Conservation (phyloP, 129 eudicot genomes). For the Dittrichia graveolens region DNA sequence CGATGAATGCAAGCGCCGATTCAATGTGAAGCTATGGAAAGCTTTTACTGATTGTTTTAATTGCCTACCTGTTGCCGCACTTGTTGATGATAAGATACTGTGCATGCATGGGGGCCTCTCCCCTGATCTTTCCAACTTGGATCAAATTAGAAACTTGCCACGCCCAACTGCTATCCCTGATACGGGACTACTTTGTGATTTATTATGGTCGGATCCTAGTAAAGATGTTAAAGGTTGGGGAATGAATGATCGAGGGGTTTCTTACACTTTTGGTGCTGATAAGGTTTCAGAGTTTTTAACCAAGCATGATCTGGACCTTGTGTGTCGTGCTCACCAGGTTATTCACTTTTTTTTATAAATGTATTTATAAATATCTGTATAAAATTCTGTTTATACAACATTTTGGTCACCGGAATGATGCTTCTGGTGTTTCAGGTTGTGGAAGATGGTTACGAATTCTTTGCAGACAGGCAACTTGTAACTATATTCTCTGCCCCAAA, state of each 20-base stretch:
- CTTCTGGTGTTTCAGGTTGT: conserved; percentile 57
- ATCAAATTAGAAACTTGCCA: conserved; percentile 73
- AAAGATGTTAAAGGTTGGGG: conserved; percentile 91
- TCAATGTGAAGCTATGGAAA: conserved; percentile 86
- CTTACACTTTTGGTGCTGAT: conserved; percentile 85
- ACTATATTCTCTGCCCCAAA: conserved; percentile 84
- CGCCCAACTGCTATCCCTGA: conserved; percentile 90
- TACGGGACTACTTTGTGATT: conserved; percentile 85
- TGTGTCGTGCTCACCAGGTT: conserved; percentile 95
- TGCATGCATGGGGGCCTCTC: conserved; percentile 99
- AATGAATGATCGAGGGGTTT: conserved; percentile 95
- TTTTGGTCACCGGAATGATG: conserved; percentile 10
- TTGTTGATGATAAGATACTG: conserved; percentile 81
- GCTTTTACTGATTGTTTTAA: conserved; percentile 81
- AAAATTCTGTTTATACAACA: not conserved
- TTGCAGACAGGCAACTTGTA: conserved; percentile 87
- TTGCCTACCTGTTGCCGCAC: conserved; percentile 93
- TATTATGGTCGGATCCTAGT: conserved; percentile 92
- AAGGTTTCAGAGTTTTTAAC: conserved; percentile 76
- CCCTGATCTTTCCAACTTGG: conserved; percentile 71
- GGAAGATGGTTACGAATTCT: conserved; percentile 91
- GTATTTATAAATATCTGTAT: not conserved
- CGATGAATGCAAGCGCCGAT: conserved; percentile 86
- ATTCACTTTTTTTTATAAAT: not conserved
- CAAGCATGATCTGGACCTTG: conserved; percentile 85